Evolutionary conservation across 192 early-diverging fungal species (phyloP).

Genomic region (Tieghemiomyces parasiticus): DNA sequence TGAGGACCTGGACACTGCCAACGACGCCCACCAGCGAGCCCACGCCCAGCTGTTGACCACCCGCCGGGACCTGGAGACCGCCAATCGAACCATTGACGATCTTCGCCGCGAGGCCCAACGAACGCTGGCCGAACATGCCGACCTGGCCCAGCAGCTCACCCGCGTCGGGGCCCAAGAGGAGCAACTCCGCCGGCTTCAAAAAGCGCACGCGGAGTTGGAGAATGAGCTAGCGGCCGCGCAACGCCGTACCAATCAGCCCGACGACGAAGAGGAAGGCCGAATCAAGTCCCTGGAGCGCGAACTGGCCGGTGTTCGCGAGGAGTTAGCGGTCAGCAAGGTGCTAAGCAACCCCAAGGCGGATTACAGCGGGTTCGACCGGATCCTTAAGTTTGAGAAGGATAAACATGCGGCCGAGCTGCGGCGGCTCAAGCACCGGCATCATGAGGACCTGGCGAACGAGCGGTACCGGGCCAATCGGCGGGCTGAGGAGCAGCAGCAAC

Average conservation of each 20-base stretch:
- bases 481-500: slow-evolving; percentile 2
- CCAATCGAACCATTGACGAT: background rate
- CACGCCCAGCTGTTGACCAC: background rate
- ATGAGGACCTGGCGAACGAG: slow-evolving; percentile 1
- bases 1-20: slow-evolving; percentile 5
- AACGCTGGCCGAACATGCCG: background rate
- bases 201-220: background rate
- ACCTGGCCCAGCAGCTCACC: background rate
- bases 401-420: background rate
- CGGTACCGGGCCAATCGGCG: slow-evolving; percentile 11
- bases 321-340: background rate
- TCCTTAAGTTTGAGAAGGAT: slow-evolving; percentile 3
- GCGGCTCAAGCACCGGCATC: background rate
- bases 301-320: background rate
- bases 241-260: background rate
- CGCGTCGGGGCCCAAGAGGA: background rate
- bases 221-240: background rate
- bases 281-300: slow-evolving; percentile 1
- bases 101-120: background rate
- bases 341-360: background rate
- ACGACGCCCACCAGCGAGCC: background rate
- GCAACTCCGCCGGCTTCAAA: background rate
- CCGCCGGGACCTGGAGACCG: background rate
- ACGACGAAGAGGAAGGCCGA: background rate
- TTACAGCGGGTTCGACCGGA: background rate